Evolutionary conservation across 805 yeast species (phyloP), one percentile per base, ranked within the genome.

Genomic region (Nakazawaea ambrosiae): DNA sequence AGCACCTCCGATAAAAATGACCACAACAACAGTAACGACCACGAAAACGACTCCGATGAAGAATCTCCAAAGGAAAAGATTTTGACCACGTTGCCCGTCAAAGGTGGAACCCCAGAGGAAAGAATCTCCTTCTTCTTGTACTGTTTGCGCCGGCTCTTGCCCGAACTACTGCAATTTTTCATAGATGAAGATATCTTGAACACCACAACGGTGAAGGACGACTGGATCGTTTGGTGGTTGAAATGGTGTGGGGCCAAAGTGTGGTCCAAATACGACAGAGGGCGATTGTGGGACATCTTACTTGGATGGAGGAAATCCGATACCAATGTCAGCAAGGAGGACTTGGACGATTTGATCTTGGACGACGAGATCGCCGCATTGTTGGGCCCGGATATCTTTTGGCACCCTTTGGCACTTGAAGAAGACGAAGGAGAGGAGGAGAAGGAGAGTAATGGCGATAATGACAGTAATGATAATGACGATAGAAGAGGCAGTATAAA

Each of bases 141-240:
- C 47, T 68, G 75, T 49, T 65, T 82, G 49, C 69, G 81, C 44
- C 75, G 66, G 47, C 60, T 68, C 26, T 59, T 85, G 39, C 96
- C 96, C 2, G 95, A 85, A 49, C 57, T 89, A 28, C 79, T 84
- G 34, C 73, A 70, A 42, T 84, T 76, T 43, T 74, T 89, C 44
- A 78, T 77, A 27, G 95, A 86, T 50, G 97, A 89, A 49, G 88
- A 82, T 42, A 71, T 83, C 19, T 58, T 83, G 32, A 76, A 76
- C 46, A 70, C 75, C 28, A 66, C 65, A 39, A 66, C 70, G 30
- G 67, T 75, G 42, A 87, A 82, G 45, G 92, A 85, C 48, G 88
- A 81, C 52, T 89, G 97, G 97, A 65, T 88, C 19, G 70, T 86
- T 27, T 89, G 96, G 95, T 89, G 97, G 97, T 65, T 89, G 45